Conservation (phyloP, 305 asterid species). For the Fraxinus dipetala region DNA sequence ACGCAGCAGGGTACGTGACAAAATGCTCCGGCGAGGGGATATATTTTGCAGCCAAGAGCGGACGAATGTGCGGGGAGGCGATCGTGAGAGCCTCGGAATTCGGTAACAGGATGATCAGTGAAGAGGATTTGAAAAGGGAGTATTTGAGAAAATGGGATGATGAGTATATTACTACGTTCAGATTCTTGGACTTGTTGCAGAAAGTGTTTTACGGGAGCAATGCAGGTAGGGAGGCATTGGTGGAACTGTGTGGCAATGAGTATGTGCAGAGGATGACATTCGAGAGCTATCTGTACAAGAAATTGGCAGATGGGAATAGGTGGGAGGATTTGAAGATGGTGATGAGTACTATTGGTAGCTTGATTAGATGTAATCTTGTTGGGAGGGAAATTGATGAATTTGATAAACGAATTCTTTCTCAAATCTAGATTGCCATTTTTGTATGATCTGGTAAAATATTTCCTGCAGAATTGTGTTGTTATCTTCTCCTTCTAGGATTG, state of each 20-base stretch:
- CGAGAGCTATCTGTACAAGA: constrained; percentile 75
- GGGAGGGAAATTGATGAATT: constrained; percentile 40
- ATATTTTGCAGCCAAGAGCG: constrained; percentile 77
- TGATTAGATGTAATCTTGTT: constrained; percentile 58
- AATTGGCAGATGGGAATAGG: constrained; percentile 48
- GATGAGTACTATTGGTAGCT: constrained; percentile 52
- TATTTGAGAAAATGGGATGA: constrained; percentile 73
- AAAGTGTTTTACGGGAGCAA: constrained; percentile 63
- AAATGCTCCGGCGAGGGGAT: constrained; percentile 85
- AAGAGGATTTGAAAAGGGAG: constrained; percentile 61
- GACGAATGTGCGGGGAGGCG: constrained; percentile 74
- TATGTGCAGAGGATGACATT: constrained; percentile 83
- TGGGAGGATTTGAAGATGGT: constrained; percentile 55
- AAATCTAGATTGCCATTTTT: constrained; percentile 4
- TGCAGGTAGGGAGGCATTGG: constrained; percentile 72
- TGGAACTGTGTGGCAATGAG: constrained; percentile 74
- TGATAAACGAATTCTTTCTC: constrained; percentile 21
- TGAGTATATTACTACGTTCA: constrained; percentile 55
- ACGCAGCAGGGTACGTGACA: constrained; percentile 82
- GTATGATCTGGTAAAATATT: neutral
- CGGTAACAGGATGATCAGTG: constrained; percentile 53
- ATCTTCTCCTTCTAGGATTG: neutral
- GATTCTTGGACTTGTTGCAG: constrained; percentile 59
- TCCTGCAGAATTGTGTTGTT: neutral
- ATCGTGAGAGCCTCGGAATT: constrained; percentile 61